A percentile compares a stretch with the other conserved stretches of the same genome.
Evolutionary conservation across 192 early-diverging fungal genomes (phyloP).

Genomic region (Backusella circina): DNA sequence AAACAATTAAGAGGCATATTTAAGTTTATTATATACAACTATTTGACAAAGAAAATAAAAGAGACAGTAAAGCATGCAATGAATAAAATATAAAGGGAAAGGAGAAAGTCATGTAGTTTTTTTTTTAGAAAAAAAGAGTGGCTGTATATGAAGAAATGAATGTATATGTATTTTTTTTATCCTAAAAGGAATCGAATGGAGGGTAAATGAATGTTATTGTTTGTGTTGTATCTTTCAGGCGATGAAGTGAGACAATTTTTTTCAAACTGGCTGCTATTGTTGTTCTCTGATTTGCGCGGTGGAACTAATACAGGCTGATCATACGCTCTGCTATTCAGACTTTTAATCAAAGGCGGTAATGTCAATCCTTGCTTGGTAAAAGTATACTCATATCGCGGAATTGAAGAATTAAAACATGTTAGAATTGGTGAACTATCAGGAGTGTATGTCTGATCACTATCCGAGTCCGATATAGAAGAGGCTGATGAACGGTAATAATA

Average conservation of each 20-base stretch:
- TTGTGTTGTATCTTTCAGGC: background rate
- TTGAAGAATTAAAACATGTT: background rate
- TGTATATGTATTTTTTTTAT: background rate
- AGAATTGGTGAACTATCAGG: slow-evolving; percentile 38
- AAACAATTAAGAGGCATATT: background rate
- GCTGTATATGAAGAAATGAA: background rate
- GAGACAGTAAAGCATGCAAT: background rate
- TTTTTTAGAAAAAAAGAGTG: background rate
- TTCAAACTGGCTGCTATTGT: background rate
- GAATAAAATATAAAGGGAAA: background rate
- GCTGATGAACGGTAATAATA: background rate
- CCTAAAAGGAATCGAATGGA: slow-evolving; percentile 18
- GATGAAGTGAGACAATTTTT: background rate
- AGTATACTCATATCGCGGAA: background rate
- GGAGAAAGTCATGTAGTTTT: background rate
- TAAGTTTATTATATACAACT: background rate
- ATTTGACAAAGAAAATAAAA: background rate
- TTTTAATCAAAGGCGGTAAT: background rate
- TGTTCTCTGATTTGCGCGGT: slow-evolving; percentile 2
- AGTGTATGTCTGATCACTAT: slow-evolving; percentile 28
- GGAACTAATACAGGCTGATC: background rate
- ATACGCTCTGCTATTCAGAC: background rate
- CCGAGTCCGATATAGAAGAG: background rate
- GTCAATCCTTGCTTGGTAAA: background rate
- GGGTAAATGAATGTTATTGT: slow-evolving; percentile 11